Evolutionary conservation across 768 basidiomycete species (phyloP), one percentile per base, ranked within the genome.

Genomic region (Kwoniella pini): DNA sequence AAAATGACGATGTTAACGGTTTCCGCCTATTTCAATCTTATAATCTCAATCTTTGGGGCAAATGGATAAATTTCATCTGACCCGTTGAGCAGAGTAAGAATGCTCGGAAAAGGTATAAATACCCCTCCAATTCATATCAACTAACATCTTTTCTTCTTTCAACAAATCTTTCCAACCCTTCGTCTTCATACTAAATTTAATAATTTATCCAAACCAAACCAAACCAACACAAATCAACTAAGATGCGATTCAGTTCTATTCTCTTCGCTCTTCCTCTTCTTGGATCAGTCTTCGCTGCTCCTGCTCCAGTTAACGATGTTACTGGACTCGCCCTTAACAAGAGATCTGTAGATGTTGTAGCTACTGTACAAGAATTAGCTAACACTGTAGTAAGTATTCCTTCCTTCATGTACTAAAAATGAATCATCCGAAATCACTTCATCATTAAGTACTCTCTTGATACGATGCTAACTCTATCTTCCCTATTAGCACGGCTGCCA

Each of bases 251-350:
- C 61, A 50, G 46, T 24, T 38, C 45, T 31, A 17, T 63, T 22
- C 48, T 63, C 38, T 55, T 63, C 46, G 61, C 61, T 45, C 36
- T 63, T 27, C 61, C 61, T n/a, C 46, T 63, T 27, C 26, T 63
- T 21, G 61, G 48, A 22, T 50, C 61, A 48, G 61, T 49, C 27
- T 57, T 63, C 48, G 45, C 61, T 52, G 61, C 59, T 31, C 59
- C 59, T 24, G 52, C 46, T 28, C 54, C 54, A 11, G 43, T 40
- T 28, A 21, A 43, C 19, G 43, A 31, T 15, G 54, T 11, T 3
- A 48, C 44, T 26, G 46, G 26, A 17, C 30, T 55, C 30, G 44
- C 54, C 13, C 42, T 63, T 43, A 46, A 30, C 26, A 63, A 63
- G 27, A 50, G 46, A 33, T 54, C 55, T 50, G 54, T 57, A n/a